A percentile compares a stretch with the other conserved stretches of the same genome.
Evolutionary conservation across 495 filamentous ascomycete species (phyloP).

Genomic region (Xanthoparmelia taractica): DNA sequence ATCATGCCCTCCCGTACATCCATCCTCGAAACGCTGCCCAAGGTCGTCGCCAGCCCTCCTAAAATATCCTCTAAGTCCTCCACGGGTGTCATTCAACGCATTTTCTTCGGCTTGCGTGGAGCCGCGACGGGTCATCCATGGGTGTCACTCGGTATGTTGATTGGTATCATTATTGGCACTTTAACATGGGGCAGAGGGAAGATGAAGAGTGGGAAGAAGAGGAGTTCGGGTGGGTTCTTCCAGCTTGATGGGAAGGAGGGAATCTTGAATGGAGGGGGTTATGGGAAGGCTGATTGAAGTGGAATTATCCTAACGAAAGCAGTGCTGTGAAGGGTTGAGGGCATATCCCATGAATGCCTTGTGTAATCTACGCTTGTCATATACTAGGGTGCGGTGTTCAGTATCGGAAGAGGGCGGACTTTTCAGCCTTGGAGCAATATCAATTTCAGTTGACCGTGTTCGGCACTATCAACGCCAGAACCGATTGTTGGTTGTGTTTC

Average conservation of each 20-base stretch:
- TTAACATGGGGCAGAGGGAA: slow-evolving; percentile 40
- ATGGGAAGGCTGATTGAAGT: slow-evolving; percentile 73
- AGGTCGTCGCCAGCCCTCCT: slow-evolving; percentile 60
- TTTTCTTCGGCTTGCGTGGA: slow-evolving; percentile 67
- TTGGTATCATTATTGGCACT: slow-evolving; percentile 44
- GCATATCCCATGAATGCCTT: background rate
- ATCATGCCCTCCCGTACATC: slow-evolving; percentile 88
- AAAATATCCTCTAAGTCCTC: slow-evolving; percentile 85
- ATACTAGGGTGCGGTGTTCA: background rate
- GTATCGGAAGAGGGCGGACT: background rate
- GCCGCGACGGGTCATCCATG: slow-evolving; percentile 65
- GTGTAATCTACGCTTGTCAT: slow-evolving; percentile 1
- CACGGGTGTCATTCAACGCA: slow-evolving; percentile 62
- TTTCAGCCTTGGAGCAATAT: background rate
- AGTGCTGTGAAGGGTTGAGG: background rate
- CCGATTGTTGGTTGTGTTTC: background rate
- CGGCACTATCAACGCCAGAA: background rate
- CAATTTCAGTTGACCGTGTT: background rate
- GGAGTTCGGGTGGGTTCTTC: slow-evolving; percentile 48
- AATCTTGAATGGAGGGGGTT: slow-evolving; percentile 46
- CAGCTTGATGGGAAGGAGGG: slow-evolving; percentile 77
- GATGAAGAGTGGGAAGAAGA: slow-evolving; percentile 43
- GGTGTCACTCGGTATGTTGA: slow-evolving; percentile 54
- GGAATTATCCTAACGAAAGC: background rate
- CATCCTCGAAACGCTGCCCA: slow-evolving; percentile 87